Percentiles rank a stretch among this genome's conserved stretches.
phyloP scores from a whole-genome alignment of 345 rosid genomes.

The Capsella bursapastoris region DNA sequence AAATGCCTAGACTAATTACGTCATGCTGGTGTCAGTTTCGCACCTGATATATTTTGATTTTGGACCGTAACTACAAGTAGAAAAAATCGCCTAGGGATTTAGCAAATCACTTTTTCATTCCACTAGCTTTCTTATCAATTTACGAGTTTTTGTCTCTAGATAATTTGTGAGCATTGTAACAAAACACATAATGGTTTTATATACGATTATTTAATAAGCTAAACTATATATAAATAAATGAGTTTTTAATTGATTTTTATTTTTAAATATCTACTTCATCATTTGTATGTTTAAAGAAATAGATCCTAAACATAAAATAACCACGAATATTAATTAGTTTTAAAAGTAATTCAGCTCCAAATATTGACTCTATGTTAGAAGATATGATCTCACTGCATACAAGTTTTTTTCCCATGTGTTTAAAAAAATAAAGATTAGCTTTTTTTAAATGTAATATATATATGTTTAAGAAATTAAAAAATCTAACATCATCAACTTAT shows the following conservation, averaged over 20 bases:
- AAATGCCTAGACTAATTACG: background rate
- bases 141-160: slow-evolving; percentile 19
- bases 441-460: background rate
- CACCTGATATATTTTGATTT: slow-evolving; percentile 18
- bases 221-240: background rate
- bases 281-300: background rate
- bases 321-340: background rate
- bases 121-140: slow-evolving; percentile 27
- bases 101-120: slow-evolving; percentile 33
- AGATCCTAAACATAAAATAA: background rate
- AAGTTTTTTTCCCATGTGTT: background rate
- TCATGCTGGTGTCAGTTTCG: slow-evolving; percentile 38
- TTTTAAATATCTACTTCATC: background rate
- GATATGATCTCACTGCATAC: background rate
- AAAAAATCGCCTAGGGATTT: slow-evolving; percentile 32
- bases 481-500: background rate
- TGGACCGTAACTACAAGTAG: slow-evolving; percentile 14
- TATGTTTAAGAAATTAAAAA: background rate
- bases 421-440: background rate
- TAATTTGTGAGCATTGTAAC: background rate
- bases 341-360: background rate
- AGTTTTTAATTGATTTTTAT: background rate
- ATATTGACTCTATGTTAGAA: background rate
- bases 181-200: background rate
- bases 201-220: background rate